Percentiles rank a stretch among this genome's conserved stretches.
phyloP scores from a whole-genome alignment of 1,284 basidiomycete genomes.

The Cryptococcus sp. region DNA sequence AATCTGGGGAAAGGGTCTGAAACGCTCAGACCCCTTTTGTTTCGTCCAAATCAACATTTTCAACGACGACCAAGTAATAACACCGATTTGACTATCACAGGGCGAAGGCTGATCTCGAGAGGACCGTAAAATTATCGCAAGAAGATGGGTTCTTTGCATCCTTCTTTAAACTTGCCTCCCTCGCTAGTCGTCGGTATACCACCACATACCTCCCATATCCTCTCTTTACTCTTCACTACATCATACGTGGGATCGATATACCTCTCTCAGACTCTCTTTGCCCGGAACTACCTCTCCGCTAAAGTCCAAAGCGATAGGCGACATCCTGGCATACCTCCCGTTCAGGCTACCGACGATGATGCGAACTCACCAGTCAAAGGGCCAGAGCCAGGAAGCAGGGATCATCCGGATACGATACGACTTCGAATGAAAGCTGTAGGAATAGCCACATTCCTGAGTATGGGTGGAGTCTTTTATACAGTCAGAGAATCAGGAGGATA shows the following conservation, averaged over 20 bases:
- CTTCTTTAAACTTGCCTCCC: constrained; percentile 20
- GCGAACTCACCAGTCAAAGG: not conserved
- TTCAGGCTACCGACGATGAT: not conserved
- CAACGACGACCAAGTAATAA: too few species aligned
- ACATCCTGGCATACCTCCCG: not conserved
- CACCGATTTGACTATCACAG: too few species aligned
- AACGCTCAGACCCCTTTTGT: too few species aligned
- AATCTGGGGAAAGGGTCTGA: too few species aligned
- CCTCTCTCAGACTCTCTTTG: constrained; percentile 30
- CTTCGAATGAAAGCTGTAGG: constrained; percentile 41
- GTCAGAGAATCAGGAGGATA: constrained; percentile 19
- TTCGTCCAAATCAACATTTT: too few species aligned
- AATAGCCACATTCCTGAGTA: constrained; percentile 30
- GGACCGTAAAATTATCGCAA: too few species aligned
- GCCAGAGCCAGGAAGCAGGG: constrained; percentile 29
- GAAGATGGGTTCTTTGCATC: constrained; percentile 4
- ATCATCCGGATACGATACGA: constrained; percentile 45
- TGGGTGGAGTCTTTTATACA: constrained; percentile 26
- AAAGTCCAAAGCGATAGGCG: not conserved
- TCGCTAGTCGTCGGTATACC: constrained; percentile 21
- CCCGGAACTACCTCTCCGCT: not conserved
- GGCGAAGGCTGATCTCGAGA: too few species aligned
- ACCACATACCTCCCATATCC: constrained; percentile 25
- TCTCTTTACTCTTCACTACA: constrained; percentile 43
- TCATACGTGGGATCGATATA: constrained; percentile 52